Conservation (phyloP, 768 basidiomycete species). For the Naganishia antarctica region DNA sequence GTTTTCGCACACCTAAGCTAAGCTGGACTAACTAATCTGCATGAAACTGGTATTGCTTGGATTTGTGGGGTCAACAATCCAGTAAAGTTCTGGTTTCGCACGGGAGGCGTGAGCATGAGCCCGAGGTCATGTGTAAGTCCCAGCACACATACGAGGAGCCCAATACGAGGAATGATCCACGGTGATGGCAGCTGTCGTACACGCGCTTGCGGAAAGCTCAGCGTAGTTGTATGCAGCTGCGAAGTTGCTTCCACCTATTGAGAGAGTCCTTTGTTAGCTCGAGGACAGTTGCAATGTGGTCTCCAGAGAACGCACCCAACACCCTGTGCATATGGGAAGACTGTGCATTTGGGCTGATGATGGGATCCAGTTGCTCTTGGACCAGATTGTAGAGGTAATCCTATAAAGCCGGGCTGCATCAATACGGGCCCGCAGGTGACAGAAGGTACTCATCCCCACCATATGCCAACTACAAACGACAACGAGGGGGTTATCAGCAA, state of each 20-base stretch:
- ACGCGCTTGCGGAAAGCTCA: constrained; percentile 31
- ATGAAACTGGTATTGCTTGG: constrained; percentile 13
- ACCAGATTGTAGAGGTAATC: constrained; percentile 34
- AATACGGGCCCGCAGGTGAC: too few relatives aligned
- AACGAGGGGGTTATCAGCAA: neutral
- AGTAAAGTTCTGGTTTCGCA: constrained; percentile 27
- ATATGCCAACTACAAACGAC: constrained; percentile 3
- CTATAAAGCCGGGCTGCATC: neutral
- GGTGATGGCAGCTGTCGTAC: constrained; percentile 34
- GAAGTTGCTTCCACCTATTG: constrained; percentile 34
- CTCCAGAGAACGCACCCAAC: constrained; percentile 27
- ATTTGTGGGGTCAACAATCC: constrained; percentile 2
- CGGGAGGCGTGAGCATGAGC: neutral
- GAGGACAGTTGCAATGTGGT: too few relatives aligned
- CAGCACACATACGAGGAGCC: constrained; percentile 15
- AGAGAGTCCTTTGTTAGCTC: neutral
- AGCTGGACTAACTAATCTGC: constrained; percentile 13
- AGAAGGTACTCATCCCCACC: too few relatives aligned
- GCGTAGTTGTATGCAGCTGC: constrained; percentile 39
- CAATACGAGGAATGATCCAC: constrained; percentile 42
- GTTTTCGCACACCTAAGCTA: neutral
- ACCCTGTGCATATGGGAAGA: constrained; percentile 45
- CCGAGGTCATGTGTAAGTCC: neutral
- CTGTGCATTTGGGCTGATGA: constrained; percentile 40
- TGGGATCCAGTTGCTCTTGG: constrained; percentile 42